Evolutionary conservation across 2,329 filamentous ascomycete genomes (phyloP).

Genomic region (Fusarium metavorans): DNA sequence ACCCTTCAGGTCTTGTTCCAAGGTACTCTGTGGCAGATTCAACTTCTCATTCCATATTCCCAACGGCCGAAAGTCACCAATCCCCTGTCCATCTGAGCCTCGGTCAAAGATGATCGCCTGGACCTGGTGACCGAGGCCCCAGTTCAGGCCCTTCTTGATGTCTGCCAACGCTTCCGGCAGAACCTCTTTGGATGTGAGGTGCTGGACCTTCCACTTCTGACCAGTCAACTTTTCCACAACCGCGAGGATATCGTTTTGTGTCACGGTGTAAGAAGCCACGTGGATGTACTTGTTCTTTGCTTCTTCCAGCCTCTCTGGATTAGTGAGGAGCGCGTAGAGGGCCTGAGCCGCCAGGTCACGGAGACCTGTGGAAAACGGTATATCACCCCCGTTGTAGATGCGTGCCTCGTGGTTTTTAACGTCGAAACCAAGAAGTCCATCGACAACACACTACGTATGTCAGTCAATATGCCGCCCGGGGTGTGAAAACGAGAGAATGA

Average conservation of each 20-base stretch:
- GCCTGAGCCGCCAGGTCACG: slow-evolving; percentile 12
- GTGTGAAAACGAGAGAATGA: background rate
- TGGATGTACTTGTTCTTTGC: slow-evolving; percentile 7
- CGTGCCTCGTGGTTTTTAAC: slow-evolving; percentile 1
- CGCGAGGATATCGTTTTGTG: slow-evolving; percentile 1
- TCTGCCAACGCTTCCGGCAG: background rate
- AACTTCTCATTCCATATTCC: slow-evolving; percentile 7
- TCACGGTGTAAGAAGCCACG: slow-evolving; percentile 4
- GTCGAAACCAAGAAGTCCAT: slow-evolving; percentile 4
- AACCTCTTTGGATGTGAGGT: slow-evolving; percentile 8
- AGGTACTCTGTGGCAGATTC: background rate
- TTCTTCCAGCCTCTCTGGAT: slow-evolving; percentile 2
- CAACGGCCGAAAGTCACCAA: slow-evolving; percentile 5
- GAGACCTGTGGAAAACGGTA: slow-evolving; percentile 12
- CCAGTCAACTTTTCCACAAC: slow-evolving; percentile 10
- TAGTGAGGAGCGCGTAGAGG: slow-evolving; percentile 9
- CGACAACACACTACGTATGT: background rate
- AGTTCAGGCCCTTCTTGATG: slow-evolving; percentile 1
- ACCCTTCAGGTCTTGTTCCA: slow-evolving; percentile 5
- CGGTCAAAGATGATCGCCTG: slow-evolving; percentile 1
- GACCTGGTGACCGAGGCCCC: slow-evolving; percentile 1
- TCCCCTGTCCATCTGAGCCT: background rate
- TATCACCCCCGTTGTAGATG: slow-evolving; percentile 12
- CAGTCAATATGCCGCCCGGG: background rate
- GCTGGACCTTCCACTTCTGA: slow-evolving; percentile 2